Evolutionary conservation across 257 asterid species (phyloP), one percentile per base, ranked within the genome.

Genomic region (Fraxinus quadrangulata): DNA sequence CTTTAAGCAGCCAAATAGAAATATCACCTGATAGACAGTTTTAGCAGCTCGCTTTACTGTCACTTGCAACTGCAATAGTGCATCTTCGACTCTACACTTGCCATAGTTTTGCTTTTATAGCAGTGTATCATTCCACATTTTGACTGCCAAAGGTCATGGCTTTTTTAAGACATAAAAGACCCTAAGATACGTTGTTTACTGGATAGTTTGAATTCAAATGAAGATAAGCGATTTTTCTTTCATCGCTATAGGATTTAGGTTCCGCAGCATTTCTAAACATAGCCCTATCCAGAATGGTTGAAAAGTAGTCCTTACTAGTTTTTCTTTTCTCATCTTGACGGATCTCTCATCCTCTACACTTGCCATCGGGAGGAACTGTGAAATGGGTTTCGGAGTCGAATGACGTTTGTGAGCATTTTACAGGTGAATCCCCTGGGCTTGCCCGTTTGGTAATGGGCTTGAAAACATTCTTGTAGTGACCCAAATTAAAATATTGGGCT

Each of bases 1-100:
- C 17, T 34, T 59, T 6, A 26, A 70, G 65, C 71, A 8, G 34
- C 65, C 31, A 23, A 75, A 68, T 34, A 79, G 71, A 81, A 39
- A 54, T 19, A 71, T 84, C 76, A 92, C 98, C 97, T 91, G 97
- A 86, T 92, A 92, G 71, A 94, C 97, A 45, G 99, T 89, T 88
- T 92, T 95, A 78, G 94, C 92, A 87, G 99, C 99, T 81, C 99
- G 86, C 75, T 95, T 95, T 67, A 92, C 90, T 0, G 88, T 91
- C 77, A 95, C 94, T 89, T 95, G 99, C 85, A 95, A 84, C 88
- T 93, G 99, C 88, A 95, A 80, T 84, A 93, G 80, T 24, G 99
- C 98, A 85, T 95, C 99, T 85, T 95, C 97, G 73, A 93, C 99
- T 28, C 30, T 28, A 28, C 30, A 28, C 30, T 28, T 28, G 30